phyloP scores from a whole-genome alignment of 1,139 yeast species.

The Magnusiomyces fungicola region DNA sequence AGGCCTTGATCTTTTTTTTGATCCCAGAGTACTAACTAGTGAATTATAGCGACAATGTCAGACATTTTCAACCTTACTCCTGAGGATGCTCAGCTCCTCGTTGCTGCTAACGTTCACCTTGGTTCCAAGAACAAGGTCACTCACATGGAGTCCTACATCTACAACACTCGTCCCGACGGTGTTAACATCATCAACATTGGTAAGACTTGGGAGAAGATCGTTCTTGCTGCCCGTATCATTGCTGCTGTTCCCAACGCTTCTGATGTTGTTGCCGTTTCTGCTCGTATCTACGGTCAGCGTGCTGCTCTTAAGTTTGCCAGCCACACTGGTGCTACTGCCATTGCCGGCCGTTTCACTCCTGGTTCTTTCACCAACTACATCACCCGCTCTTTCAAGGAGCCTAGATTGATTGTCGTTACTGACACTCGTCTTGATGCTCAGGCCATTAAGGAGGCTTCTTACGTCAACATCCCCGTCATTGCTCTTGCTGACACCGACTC shows the following conservation, averaged over 20 bases:
- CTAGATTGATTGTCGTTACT: slow-evolving; percentile 97
- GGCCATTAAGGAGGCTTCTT: slow-evolving; percentile 99
- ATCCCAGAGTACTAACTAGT: neutral
- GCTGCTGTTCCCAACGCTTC: slow-evolving; percentile 99
- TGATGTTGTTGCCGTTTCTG: slow-evolving; percentile 97
- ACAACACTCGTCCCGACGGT: slow-evolving; percentile 99
- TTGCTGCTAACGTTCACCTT: slow-evolving; percentile 99
- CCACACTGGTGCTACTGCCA: slow-evolving; percentile 99
- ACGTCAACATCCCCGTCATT: slow-evolving; percentile 99
- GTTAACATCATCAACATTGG: slow-evolving; percentile 96
- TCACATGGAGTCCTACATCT: slow-evolving; percentile 99
- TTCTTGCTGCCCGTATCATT: slow-evolving; percentile 98
- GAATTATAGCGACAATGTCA: slow-evolving; percentile 46
- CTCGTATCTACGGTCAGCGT: slow-evolving; percentile 99
- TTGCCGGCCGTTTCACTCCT: slow-evolving; percentile 99
- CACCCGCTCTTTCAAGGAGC: slow-evolving; percentile 99
- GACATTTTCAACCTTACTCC: slow-evolving; percentile 74
- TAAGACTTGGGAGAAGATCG: slow-evolving; percentile 99
- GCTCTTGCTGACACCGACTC: slow-evolving; percentile 99
- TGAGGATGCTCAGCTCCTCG: slow-evolving; percentile 98
- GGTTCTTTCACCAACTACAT: slow-evolving; percentile 99
- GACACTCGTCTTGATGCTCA: slow-evolving; percentile 99
- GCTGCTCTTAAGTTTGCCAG: slow-evolving; percentile 99
- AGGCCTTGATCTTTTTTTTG: too few relatives aligned
- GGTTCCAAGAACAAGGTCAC: slow-evolving; percentile 95